Evolutionary conservation across 306 rosid genomes (phyloP).

Genomic region (Acacia melanoxylon): DNA sequence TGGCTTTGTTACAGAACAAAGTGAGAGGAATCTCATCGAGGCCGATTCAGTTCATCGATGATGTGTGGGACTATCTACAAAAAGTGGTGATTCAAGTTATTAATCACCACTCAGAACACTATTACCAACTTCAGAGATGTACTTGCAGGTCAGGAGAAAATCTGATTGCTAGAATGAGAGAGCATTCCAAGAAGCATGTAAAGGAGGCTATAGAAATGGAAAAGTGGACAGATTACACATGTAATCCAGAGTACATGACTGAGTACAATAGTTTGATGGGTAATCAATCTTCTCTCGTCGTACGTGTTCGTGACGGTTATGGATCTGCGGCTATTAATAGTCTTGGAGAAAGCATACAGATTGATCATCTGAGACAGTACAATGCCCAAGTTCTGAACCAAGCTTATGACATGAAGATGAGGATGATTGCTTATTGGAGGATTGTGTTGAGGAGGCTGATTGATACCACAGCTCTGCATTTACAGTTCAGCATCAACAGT

Average conservation of each 20-base stretch:
- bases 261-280: constrained; percentile 40
- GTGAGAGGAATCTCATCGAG: constrained; percentile 29
- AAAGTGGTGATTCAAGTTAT: too few species aligned
- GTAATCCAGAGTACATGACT: constrained; percentile 32
- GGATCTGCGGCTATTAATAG: constrained; percentile 28
- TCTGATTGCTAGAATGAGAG: constrained; percentile 38
- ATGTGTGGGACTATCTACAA: constrained; percentile 43
- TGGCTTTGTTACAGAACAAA: constrained; percentile 27
- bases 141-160: constrained; percentile 5
- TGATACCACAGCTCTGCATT: constrained; percentile 36
- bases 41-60: constrained; percentile 38
- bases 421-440: background rate
- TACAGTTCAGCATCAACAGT: constrained; percentile 33
- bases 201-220: constrained; percentile 53
- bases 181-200: constrained; percentile 29
- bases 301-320: background rate
- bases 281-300: constrained; percentile 24
- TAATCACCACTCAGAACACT: too few species aligned
- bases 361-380: background rate
- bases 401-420: constrained; percentile 50
- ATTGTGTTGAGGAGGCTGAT: background rate
- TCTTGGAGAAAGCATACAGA: background rate
- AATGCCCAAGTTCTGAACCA: constrained; percentile 19
- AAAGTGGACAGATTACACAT: constrained; percentile 48
- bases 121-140: too few species aligned